These are phyloP conservation scores for Diplodia scrobiculata DNA, from an alignment of 2,329 filamentous ascomycete genomes.

Conservation along the genomic window DNA sequence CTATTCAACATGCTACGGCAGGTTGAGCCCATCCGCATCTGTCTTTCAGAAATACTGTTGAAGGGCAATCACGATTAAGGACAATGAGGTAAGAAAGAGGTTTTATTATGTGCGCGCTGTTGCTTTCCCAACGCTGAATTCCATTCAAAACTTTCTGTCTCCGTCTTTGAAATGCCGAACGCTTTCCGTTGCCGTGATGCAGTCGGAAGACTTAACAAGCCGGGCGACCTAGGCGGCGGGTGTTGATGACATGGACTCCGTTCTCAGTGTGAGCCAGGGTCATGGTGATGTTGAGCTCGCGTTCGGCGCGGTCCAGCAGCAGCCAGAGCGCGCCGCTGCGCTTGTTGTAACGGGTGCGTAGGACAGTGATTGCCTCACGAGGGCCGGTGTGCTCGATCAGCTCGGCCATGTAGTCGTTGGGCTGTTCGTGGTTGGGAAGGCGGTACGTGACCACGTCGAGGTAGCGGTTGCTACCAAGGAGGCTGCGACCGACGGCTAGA, in stretches of 20 bases:
- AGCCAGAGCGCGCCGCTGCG: conserved; percentile 12
- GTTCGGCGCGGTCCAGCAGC: conserved; percentile 17
- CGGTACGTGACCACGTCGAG: conserved; percentile 23
- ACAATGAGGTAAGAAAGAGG: neutral
- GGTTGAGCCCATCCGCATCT: too few species aligned
- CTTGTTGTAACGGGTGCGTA: neutral
- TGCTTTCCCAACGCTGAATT: neutral
- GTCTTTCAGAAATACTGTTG: too few species aligned
- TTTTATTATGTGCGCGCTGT: neutral
- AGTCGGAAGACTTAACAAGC: neutral
- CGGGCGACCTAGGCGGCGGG: conserved; percentile 5
- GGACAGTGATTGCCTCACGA: neutral
- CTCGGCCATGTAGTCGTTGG: conserved; percentile 14
- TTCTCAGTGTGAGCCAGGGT: neutral
- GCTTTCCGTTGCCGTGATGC: neutral
- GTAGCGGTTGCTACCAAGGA: conserved; percentile 9
- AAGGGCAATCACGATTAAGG: too few species aligned
- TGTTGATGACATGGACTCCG: neutral
- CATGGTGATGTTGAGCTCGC: conserved; percentile 19
- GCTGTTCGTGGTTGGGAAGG: neutral
- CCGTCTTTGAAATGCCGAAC: neutral
- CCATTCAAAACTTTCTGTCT: neutral
- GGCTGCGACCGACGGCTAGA: conserved; percentile 3
- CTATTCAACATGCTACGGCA: too few species aligned
- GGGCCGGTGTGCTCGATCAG: conserved; percentile 16